These are phyloP conservation scores for Penicillium polonicum DNA, from an alignment of 2,329 filamentous ascomycete genomes.

Conservation along the genomic window DNA sequence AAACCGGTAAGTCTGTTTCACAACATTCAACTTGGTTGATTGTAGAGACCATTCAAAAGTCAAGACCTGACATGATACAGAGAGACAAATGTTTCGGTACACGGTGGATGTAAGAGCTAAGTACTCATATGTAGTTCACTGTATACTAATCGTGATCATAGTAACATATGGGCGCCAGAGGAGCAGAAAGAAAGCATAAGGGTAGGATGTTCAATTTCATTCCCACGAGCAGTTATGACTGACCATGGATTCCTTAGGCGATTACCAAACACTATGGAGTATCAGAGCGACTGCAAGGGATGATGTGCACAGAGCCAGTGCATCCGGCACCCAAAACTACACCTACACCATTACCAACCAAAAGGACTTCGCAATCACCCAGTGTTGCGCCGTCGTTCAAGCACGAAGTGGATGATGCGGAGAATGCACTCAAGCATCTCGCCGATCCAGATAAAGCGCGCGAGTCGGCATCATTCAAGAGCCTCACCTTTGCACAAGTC, in stretches of 20 bases:
- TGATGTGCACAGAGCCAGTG: constrained; percentile 61
- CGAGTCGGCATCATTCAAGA: constrained; percentile 28
- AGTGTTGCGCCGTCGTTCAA: constrained; percentile 10
- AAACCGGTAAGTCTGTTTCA: constrained; percentile 30
- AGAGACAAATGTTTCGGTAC: constrained; percentile 54
- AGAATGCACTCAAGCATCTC: constrained; percentile 31
- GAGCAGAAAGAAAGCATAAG: constrained; percentile 57
- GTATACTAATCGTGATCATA: constrained; percentile 28
- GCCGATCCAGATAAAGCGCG: constrained; percentile 21
- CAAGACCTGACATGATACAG: constrained; percentile 24
- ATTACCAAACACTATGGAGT: constrained; percentile 66
- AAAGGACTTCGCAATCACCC: constrained; percentile 8
- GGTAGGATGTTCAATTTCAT: constrained; percentile 21
- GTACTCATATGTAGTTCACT: not conserved
- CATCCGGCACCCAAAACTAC: constrained; percentile 24
- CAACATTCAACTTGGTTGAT: too few species aligned
- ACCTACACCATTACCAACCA: constrained; percentile 14
- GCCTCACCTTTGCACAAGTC: constrained; percentile 57
- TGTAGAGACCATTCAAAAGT: not conserved
- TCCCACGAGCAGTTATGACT: not conserved
- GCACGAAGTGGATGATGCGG: constrained; percentile 30
- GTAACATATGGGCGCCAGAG: constrained; percentile 69
- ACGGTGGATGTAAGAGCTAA: constrained; percentile 65
- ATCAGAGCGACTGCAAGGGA: constrained; percentile 62
- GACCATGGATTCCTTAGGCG: constrained; percentile 22